Conservation (phyloP, 306 rosid genomes). For the Begonia fuchsioides region DNA sequence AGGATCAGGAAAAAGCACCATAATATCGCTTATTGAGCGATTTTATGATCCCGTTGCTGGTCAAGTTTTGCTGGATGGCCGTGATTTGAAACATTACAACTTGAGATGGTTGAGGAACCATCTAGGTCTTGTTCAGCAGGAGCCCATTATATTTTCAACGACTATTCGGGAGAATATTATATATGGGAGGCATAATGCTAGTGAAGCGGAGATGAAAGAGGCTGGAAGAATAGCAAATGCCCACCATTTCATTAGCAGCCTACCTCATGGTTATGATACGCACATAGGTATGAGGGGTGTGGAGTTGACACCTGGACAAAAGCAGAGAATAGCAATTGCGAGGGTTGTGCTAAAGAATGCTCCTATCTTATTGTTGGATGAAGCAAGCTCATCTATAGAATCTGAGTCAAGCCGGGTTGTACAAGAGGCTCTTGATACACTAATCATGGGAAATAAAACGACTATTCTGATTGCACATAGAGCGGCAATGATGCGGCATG, state of each 20-base stretch:
- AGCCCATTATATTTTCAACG: constrained; percentile 93
- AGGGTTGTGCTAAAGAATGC: constrained; percentile 91
- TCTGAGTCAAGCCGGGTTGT: constrained; percentile 98
- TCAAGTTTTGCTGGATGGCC: constrained; percentile 83
- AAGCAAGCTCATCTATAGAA: constrained; percentile 95
- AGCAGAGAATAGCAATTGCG: constrained; percentile 97
- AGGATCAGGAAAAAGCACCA: constrained; percentile 96
- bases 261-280: constrained; percentile 98
- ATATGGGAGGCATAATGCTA: constrained; percentile 96
- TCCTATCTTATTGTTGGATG: constrained; percentile 87
- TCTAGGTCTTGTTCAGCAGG: constrained; percentile 98
- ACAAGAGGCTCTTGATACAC: constrained; percentile 97
- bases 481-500: constrained; percentile 99
- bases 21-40: constrained; percentile 89
- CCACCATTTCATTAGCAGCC: constrained; percentile 93
- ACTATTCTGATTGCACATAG: constrained; percentile 96
- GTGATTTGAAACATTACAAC: constrained; percentile 80
- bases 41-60: constrained; percentile 98
- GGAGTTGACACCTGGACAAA: constrained; percentile 96
- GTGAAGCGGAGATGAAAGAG: constrained; percentile 97
- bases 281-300: constrained; percentile 99
- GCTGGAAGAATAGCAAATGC: constrained; percentile 99
- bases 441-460: constrained; percentile 97
- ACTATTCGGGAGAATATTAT: constrained; percentile 92
- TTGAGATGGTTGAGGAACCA: constrained; percentile 95